A percentile compares a stretch with the other conserved stretches of the same genome.
Evolutionary conservation across 306 rosid genomes (phyloP).

Genomic region (Vachellia collinsii): DNA sequence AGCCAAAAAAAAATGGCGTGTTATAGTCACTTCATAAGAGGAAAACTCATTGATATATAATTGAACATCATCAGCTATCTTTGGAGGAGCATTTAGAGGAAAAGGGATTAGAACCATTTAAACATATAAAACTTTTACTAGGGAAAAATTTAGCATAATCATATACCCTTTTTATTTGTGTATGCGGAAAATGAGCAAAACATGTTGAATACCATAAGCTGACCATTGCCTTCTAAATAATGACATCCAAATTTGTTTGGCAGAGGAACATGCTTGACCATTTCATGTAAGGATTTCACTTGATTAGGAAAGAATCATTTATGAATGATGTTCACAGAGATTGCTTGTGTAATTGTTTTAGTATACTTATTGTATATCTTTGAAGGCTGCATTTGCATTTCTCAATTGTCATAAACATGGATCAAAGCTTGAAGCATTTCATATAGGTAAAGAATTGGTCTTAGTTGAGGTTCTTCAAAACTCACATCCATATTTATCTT

Average conservation of each 20-base stretch:
- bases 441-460: too few relatives aligned
- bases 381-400: not conserved
- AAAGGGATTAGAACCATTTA: too few relatives aligned
- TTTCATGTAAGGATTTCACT: too few relatives aligned
- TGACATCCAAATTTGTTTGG: not conserved
- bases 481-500: too few relatives aligned
- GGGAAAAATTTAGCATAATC: not conserved
- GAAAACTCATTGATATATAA: slow-evolving; percentile 46
- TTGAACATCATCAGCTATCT: not conserved
- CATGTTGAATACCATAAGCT: not conserved
- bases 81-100: too few relatives aligned
- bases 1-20: too few relatives aligned
- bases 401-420: not conserved
- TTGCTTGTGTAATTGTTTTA: not conserved
- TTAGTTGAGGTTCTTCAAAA: too few relatives aligned
- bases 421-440: too few relatives aligned
- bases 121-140: not conserved
- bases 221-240: not conserved
- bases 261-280: not conserved
- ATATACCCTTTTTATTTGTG: not conserved
- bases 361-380: not conserved
- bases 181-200: not conserved
- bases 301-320: not conserved
- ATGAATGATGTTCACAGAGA: not conserved
- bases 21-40: slow-evolving; percentile 63